Conservation (phyloP, 75 land plant genomes). For the Chamaecyparis obtusa region DNA sequence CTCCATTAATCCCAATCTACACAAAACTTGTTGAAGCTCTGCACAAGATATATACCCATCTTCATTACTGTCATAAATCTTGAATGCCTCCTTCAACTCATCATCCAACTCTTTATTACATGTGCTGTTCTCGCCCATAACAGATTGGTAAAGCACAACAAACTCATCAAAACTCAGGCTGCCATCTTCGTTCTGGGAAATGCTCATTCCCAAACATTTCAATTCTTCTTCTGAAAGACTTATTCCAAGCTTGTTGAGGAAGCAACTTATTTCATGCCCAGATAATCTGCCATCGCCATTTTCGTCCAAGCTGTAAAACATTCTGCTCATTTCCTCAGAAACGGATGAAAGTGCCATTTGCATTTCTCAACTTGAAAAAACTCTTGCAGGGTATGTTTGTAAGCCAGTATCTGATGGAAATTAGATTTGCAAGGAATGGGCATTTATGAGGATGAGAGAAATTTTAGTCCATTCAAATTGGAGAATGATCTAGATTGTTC, state of each 20-base stretch:
- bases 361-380: no score
- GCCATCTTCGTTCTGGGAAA: neutral
- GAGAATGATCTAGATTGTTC: no score
- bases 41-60: slow-evolving; percentile 52
- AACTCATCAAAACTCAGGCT: neutral
- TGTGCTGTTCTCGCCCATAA: neutral
- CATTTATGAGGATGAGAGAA: no score
- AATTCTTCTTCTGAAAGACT: neutral
- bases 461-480: no score
- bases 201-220: neutral
- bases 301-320: neutral
- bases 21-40: slow-evolving; percentile 50
- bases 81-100: slow-evolving; percentile 37
- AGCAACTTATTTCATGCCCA: neutral
- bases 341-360: neutral
- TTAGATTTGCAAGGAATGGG: no score
- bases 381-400: no score
- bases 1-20: slow-evolving; percentile 36
- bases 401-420: no score
- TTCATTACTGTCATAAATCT: slow-evolving; percentile 51
- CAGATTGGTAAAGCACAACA: neutral
- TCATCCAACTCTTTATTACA: neutral
- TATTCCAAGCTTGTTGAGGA: neutral
- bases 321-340: neutral
- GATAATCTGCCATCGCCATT: neutral